Evolutionary conservation across 2,329 filamentous ascomycete species (phyloP), one percentile per base, ranked within the genome.

Genomic region (Venturia pyrina): DNA sequence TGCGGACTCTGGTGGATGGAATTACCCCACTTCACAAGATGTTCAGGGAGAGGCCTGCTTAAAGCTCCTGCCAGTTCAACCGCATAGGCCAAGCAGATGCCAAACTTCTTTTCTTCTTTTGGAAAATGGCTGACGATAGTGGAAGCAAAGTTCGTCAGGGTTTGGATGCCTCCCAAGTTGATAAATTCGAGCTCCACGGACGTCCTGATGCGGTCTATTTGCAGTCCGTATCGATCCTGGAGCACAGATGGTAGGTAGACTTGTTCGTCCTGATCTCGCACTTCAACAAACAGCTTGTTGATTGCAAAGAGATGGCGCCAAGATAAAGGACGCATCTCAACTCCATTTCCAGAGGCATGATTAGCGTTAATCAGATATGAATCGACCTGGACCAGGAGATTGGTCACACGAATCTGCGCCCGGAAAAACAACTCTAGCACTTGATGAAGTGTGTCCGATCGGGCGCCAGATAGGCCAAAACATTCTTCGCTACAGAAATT

Each of bases 341-440:
- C 44, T 21, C n/a, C 43, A 17, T 21, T 44, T 19, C 6, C 34
- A 44, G 62, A 40, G 5, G 41, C 43, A 64, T 64, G 24, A 40
- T 48, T 40, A 17, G n/a, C 37, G 1, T 46, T 24, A 24, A 46
- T 48, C 32, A 59, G 10, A 28, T 15, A 32, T 34, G 53, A 59
- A 46, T 66, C 65, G 61, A 65, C 53, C 48, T 66, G 61, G 32
- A 59, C 6, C 32, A 59, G 19, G 15, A 34, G 53, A 21, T 59
- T 59, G 53, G 32, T 24, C 28, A 59, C 15, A 37, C 28, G 28
- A n/a, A 59, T 32, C 44, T 62, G 41, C 15, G 62, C 37, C 19
- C 24, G 37, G 17, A 50, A 64, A 32, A 48, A 48, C 8, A 53
- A 34, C 44, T 56, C 28, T 56, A 56, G n/a, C 24, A 59, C 53